phyloP scores from a whole-genome alignment of 345 rosid species.

The Camelina neglecta region DNA sequence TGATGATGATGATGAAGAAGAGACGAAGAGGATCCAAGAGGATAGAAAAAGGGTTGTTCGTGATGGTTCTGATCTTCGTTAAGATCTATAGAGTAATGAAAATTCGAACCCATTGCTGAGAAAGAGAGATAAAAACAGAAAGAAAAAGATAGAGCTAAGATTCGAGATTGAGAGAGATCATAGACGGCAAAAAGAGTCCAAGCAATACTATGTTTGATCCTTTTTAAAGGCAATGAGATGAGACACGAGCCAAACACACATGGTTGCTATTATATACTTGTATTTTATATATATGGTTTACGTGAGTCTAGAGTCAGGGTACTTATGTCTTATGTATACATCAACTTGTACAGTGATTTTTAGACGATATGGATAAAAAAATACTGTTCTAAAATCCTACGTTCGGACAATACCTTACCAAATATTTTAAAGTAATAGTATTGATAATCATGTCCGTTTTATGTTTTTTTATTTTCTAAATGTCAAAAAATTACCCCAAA shows the following conservation, averaged over 20 bases:
- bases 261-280: slow-evolving; percentile 10
- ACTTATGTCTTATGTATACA: slow-evolving; percentile 22
- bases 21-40: slow-evolving; percentile 44
- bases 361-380: slow-evolving; percentile 16
- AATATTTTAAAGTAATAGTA: background rate
- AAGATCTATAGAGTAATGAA: slow-evolving; percentile 60
- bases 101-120: slow-evolving; percentile 52
- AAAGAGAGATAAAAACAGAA: slow-evolving; percentile 27
- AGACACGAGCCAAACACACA: slow-evolving; percentile 41
- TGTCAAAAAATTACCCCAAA: background rate
- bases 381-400: slow-evolving; percentile 16
- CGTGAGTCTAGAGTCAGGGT: slow-evolving; percentile 19
- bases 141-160: slow-evolving; percentile 26
- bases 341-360: slow-evolving; percentile 39
- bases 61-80: slow-evolving; percentile 63
- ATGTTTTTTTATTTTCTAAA: background rate
- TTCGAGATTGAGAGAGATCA: slow-evolving; percentile 38
- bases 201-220: slow-evolving; percentile 40
- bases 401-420: background rate
- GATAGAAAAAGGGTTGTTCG: slow-evolving; percentile 44
- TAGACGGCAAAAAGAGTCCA: slow-evolving; percentile 47
- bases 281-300: slow-evolving; percentile 13
- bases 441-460: background rate
- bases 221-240: slow-evolving; percentile 38
- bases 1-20: slow-evolving; percentile 37